Evolutionary conservation across 2,329 filamentous ascomycete species (phyloP).

Genomic region (Clonostachys byssicola): DNA sequence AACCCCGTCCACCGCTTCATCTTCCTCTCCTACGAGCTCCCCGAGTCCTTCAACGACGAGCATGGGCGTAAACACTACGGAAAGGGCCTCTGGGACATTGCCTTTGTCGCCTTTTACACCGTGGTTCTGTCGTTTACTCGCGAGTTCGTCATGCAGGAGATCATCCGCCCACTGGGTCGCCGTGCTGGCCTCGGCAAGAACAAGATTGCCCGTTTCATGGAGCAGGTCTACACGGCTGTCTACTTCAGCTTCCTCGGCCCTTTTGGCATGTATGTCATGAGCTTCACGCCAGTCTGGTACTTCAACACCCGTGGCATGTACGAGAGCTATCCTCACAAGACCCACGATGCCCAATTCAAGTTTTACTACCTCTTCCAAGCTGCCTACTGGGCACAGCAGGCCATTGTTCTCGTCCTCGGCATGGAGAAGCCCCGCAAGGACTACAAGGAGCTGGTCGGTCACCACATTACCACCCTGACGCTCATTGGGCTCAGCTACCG

Average conservation of each 20-base stretch:
- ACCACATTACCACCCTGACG: slow-evolving; percentile 84
- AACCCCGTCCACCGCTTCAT: slow-evolving; percentile 80
- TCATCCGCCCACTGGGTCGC: slow-evolving; percentile 73
- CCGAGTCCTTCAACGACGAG: slow-evolving; percentile 27
- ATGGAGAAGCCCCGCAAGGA: slow-evolving; percentile 94
- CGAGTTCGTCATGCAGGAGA: slow-evolving; percentile 91
- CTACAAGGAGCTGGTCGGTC: slow-evolving; percentile 86
- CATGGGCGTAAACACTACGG: slow-evolving; percentile 65
- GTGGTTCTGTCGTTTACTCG: slow-evolving; percentile 88
- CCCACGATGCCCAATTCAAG: slow-evolving; percentile 80
- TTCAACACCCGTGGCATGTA: slow-evolving; percentile 93
- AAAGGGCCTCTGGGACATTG: slow-evolving; percentile 83
- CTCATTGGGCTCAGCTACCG: slow-evolving; percentile 86
- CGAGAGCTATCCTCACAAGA: slow-evolving; percentile 78
- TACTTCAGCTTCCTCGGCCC: slow-evolving; percentile 85
- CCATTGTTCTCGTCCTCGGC: slow-evolving; percentile 79
- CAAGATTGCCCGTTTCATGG: slow-evolving; percentile 91
- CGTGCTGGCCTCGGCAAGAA: slow-evolving; percentile 66
- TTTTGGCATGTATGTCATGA: slow-evolving; percentile 87
- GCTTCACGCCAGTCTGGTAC: slow-evolving; percentile 87
- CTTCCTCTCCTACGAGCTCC: slow-evolving; percentile 83
- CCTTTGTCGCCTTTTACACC: slow-evolving; percentile 86
- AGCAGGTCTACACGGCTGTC: slow-evolving; percentile 89
- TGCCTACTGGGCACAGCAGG: slow-evolving; percentile 93
- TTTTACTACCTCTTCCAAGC: slow-evolving; percentile 95